Conservation (phyloP, 805 yeast species). For the Ogataea henricii region DNA sequence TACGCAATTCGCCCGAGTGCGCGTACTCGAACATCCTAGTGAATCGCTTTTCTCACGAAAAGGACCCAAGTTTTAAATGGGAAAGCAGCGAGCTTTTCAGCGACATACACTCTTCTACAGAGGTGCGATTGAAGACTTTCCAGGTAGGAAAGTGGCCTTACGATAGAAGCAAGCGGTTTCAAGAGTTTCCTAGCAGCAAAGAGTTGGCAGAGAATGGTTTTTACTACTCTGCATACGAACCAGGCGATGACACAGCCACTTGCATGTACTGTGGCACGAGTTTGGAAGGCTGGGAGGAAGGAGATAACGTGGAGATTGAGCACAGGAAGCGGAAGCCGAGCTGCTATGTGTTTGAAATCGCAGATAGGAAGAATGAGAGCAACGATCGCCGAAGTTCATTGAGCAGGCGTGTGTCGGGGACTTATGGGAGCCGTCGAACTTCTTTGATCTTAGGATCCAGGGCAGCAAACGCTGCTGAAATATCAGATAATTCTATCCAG, state of each 20-base stretch:
- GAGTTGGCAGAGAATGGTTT: constrained; percentile 65
- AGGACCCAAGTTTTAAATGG: constrained; percentile 21
- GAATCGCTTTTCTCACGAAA: constrained; percentile 16
- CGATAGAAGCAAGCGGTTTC: constrained; percentile 25
- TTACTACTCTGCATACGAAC: constrained; percentile 51
- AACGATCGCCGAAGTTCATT: not conserved
- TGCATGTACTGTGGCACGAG: constrained; percentile 68
- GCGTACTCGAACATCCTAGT: constrained; percentile 23
- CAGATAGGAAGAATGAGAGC: constrained; percentile 1
- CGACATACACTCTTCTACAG: constrained; percentile 39
- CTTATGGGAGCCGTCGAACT: not conserved
- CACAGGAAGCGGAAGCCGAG: constrained; percentile 48
- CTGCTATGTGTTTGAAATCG: constrained; percentile 41
- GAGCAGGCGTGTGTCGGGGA: not conserved
- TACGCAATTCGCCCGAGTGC: constrained; percentile 31
- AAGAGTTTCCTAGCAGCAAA: constrained; percentile 41
- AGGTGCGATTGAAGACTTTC: constrained; percentile 43
- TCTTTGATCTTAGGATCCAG: not conserved
- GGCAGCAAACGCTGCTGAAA: not conserved
- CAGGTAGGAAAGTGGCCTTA: constrained; percentile 47
- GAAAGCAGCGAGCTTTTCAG: constrained; percentile 29
- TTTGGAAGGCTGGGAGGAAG: constrained; percentile 70
- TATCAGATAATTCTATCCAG: constrained; percentile 7
- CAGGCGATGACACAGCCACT: constrained; percentile 54
- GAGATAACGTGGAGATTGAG: constrained; percentile 63